Percentiles rank a stretch among this genome's conserved stretches.
These are phyloP conservation scores for Brettanomyces nanus DNA, from an alignment of 805 yeast species.

Conservation along the genomic window DNA sequence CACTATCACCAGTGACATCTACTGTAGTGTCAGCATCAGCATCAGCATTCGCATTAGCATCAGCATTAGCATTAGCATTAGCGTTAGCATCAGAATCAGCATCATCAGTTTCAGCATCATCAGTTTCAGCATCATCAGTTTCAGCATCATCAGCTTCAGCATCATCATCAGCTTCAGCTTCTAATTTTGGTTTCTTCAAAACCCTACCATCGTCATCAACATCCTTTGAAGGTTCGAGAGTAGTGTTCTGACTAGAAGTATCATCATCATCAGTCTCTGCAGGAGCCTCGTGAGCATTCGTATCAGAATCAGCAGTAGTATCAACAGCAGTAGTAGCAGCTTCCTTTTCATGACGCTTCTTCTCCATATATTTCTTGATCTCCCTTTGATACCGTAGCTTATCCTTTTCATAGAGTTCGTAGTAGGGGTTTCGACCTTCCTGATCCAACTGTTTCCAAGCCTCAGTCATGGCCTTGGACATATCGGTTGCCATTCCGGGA, in stretches of 20 bases:
- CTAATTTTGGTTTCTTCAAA: no score
- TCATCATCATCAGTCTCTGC: no score
- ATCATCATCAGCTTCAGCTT: slow-evolving; percentile 5
- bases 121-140: slow-evolving; percentile 4
- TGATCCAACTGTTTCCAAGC: slow-evolving; percentile 74
- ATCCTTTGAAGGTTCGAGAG: slow-evolving; percentile 5
- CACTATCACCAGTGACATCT: slow-evolving; percentile 5
- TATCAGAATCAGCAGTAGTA: slow-evolving; percentile 7
- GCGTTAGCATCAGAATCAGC: slow-evolving; percentile 4
- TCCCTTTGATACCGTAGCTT: slow-evolving; percentile 67
- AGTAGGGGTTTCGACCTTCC: slow-evolving; percentile 64
- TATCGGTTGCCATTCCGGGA: slow-evolving; percentile 50
- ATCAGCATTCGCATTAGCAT: slow-evolving; percentile 4
- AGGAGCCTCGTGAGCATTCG: slow-evolving; percentile 7
- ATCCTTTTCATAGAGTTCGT: slow-evolving; percentile 70
- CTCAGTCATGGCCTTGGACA: slow-evolving; percentile 73
- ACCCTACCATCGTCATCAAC: background rate
- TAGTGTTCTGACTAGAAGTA: no score
- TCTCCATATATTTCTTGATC: slow-evolving; percentile 39
- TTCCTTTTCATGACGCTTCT: slow-evolving; percentile 16
- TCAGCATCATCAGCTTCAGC: slow-evolving; percentile 8
- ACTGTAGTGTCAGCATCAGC: slow-evolving; percentile 3
- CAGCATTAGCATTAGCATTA: slow-evolving; percentile 4
- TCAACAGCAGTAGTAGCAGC: background rate
- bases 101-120: slow-evolving; percentile 5